These are phyloP conservation scores for Colletotrichum musicola DNA, from an alignment of 2,329 filamentous ascomycete species.

Conservation along the genomic window DNA sequence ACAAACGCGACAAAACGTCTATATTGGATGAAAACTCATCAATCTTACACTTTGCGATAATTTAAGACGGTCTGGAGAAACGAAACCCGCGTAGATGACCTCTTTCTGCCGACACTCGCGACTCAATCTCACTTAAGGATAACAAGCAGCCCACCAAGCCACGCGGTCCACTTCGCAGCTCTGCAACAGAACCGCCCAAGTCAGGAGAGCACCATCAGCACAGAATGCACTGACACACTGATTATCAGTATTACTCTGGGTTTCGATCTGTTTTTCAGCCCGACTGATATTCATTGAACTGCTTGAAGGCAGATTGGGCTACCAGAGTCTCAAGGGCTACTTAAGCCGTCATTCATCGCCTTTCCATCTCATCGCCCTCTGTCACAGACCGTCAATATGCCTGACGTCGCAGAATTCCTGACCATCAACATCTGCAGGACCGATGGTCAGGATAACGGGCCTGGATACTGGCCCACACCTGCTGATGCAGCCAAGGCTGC, in stretches of 20 bases:
- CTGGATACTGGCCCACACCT: constrained; percentile 56
- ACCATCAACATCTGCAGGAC: constrained; percentile 56
- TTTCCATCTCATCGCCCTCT: not conserved
- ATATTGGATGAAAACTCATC: not conserved
- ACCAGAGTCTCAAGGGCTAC: not conserved
- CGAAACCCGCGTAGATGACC: not conserved
- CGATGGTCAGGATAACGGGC: constrained; percentile 60
- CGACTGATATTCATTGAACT: not conserved
- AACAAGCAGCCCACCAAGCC: constrained; percentile 21
- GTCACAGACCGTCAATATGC: constrained; percentile 7
- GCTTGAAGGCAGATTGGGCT: too few species aligned
- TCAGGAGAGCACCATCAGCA: constrained; percentile 3
- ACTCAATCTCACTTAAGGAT: not conserved
- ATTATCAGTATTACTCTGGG: not conserved
- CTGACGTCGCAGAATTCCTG: constrained; percentile 28
- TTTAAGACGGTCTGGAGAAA: not conserved
- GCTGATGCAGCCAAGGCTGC: constrained; percentile 51
- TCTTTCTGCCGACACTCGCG: not conserved
- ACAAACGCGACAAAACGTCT: constrained; percentile 16
- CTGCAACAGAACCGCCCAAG: constrained; percentile 12
- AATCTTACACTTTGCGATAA: not conserved
- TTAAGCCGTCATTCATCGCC: not conserved
- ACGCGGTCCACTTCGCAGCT: constrained; percentile 31
- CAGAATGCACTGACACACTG: constrained; percentile 29
- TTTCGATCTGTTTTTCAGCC: not conserved